phyloP scores from a whole-genome alignment of 2,329 filamentous ascomycete species.

The Pestalotiopsis fici region DNA sequence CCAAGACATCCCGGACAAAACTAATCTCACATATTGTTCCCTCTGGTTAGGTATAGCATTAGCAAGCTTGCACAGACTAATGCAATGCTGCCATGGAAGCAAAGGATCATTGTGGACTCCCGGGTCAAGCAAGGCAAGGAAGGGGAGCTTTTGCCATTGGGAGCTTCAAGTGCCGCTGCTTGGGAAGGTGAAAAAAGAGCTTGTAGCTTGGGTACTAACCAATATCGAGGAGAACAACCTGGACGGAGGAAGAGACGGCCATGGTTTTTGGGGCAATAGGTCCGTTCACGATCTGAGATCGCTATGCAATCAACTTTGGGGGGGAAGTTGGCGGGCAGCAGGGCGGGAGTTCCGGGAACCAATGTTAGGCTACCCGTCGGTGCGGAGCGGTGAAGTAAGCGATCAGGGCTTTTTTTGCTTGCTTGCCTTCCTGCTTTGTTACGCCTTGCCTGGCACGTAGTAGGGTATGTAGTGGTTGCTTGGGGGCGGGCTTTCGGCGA shows the following conservation, averaged over 20 bases:
- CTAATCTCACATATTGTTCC: conserved; percentile 82
- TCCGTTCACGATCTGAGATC: not conserved
- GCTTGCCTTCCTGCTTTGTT: too few relatives aligned
- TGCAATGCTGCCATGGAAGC: conserved; percentile 20
- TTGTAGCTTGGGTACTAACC: conserved; percentile 42
- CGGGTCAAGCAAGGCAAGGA: not conserved
- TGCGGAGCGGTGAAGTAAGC: conserved; percentile 22
- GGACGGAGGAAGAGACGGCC: conserved; percentile 35
- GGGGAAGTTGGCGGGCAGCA: not conserved
- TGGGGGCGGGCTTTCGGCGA: conserved; percentile 8
- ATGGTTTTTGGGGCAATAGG: conserved; percentile 20
- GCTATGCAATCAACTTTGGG: not conserved
- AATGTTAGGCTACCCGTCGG: conserved; percentile 20
- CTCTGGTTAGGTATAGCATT: conserved; percentile 54
- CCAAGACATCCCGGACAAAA: conserved; percentile 81
- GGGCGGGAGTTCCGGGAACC: conserved; percentile 15
- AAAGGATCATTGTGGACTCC: conserved; percentile 8
- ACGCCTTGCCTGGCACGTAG: not conserved
- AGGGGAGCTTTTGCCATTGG: conserved; percentile 3
- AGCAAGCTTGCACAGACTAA: conserved; percentile 39
- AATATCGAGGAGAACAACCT: conserved; percentile 58
- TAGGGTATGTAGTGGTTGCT: too few relatives aligned
- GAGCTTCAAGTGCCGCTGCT: not conserved
- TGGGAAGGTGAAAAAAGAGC: not conserved
- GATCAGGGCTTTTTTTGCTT: not conserved